Conservation (phyloP, 2,329 filamentous ascomycete genomes). For the Hortaea sp. region DNA sequence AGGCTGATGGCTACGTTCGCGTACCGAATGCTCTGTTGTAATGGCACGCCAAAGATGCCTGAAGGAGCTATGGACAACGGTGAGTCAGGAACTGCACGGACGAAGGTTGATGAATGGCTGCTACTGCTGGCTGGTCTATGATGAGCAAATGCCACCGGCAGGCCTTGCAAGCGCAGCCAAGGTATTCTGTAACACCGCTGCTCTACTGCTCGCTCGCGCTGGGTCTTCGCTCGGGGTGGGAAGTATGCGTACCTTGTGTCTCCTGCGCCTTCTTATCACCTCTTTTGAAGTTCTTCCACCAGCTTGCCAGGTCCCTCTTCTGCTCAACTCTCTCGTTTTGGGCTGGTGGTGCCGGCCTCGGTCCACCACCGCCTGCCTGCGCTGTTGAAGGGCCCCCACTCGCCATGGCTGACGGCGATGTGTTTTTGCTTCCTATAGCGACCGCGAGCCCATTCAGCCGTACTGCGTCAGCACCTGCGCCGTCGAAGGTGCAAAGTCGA, state of each 20-base stretch:
- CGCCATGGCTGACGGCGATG: slow-evolving; percentile 26
- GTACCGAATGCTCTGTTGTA: slow-evolving; percentile 91
- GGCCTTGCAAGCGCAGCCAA: too few relatives aligned
- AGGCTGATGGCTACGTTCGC: slow-evolving; percentile 97
- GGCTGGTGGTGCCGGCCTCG: slow-evolving; percentile 35
- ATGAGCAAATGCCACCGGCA: too few relatives aligned
- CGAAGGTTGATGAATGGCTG: too few relatives aligned
- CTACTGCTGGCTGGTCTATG: not conserved
- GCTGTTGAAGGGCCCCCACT: slow-evolving; percentile 30
- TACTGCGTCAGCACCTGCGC: not conserved
- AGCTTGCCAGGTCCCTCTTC: slow-evolving; percentile 81
- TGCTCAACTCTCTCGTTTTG: slow-evolving; percentile 61
- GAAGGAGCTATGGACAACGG: slow-evolving; percentile 33
- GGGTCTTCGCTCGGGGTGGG: too few relatives aligned
- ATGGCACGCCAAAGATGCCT: slow-evolving; percentile 88
- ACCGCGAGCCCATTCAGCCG: not conserved
- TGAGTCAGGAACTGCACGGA: slow-evolving; percentile 1
- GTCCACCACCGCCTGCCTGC: slow-evolving; percentile 34
- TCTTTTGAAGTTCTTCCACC: slow-evolving; percentile 93
- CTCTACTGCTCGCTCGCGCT: too few relatives aligned
- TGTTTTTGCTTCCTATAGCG: not conserved
- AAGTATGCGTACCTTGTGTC: slow-evolving; percentile 47
- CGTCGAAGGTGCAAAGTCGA: not conserved
- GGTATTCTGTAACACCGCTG: too few relatives aligned
- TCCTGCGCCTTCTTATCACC: slow-evolving; percentile 53